Evolutionary conservation across 1,139 yeast genomes (phyloP).

Genomic region (Torulaspora globosa): DNA sequence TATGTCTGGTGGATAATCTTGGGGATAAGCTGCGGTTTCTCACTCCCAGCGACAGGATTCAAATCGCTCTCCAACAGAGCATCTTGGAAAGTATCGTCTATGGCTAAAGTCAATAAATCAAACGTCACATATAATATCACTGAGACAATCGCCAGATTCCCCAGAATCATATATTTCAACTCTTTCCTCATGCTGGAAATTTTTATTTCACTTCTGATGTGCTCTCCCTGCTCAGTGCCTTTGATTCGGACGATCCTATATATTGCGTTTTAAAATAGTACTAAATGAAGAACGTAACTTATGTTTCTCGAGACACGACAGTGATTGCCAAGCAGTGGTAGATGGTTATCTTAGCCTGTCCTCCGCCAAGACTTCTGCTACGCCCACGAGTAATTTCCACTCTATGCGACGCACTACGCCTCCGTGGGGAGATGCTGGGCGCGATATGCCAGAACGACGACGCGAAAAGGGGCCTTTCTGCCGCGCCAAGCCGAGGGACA

Average conservation of each 20-base stretch:
- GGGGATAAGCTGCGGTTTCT: conserved; percentile 61
- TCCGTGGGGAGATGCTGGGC: background rate
- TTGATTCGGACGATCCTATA: no score
- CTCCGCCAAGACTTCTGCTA: background rate
- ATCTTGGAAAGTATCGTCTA: conserved; percentile 66
- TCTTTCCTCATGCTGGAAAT: conserved; percentile 46
- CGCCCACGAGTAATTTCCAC: background rate
- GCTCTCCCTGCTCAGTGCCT: no score
- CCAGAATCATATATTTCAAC: conserved; percentile 54
- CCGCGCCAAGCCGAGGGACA: background rate
- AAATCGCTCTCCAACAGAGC: conserved; percentile 59
- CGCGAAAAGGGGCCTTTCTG: background rate
- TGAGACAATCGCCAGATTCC: conserved; percentile 52
- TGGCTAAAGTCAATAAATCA: conserved; percentile 69
- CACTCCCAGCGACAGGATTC: conserved; percentile 42
- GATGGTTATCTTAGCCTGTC: background rate
- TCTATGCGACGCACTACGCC: background rate
- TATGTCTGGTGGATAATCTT: conserved; percentile 92
- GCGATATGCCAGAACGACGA: background rate
- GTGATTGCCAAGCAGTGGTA: background rate
- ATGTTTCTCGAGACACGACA: background rate
- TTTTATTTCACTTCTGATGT: no score
- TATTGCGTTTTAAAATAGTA: background rate
- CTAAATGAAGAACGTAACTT: background rate
- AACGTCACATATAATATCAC: conserved; percentile 60